These are phyloP conservation scores for Penicillium nordicum DNA, from an alignment of 2,329 filamentous ascomycete genomes.

Conservation along the genomic window DNA sequence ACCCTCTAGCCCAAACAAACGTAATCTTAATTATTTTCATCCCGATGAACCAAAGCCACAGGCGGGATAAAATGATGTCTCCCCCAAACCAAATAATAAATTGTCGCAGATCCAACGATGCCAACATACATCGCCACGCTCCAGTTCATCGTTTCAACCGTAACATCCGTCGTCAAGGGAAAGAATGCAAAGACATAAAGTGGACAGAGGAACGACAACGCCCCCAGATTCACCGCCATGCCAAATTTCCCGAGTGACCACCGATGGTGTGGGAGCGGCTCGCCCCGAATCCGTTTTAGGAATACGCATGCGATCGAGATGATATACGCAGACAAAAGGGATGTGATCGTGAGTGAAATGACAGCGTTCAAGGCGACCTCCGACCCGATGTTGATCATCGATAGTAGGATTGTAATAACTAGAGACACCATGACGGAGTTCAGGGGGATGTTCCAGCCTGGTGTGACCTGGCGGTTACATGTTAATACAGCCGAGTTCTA, in stretches of 20 bases:
- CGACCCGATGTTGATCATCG: slow-evolving; percentile 54
- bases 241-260: slow-evolving; percentile 48
- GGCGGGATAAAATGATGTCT: slow-evolving; percentile 42
- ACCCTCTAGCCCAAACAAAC: not conserved
- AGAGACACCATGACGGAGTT: slow-evolving; percentile 49
- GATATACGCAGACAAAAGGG: slow-evolving; percentile 44
- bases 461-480: slow-evolving; percentile 30
- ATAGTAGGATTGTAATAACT: slow-evolving; percentile 44
- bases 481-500: not conserved
- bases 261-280: slow-evolving; percentile 43
- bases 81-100: slow-evolving; percentile 44
- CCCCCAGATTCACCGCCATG: slow-evolving; percentile 42
- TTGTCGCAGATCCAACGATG: slow-evolving; percentile 42
- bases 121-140: slow-evolving; percentile 46
- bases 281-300: slow-evolving; percentile 42
- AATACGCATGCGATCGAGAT: slow-evolving; percentile 49
- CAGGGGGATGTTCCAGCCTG: slow-evolving; percentile 44
- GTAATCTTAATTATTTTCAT: slow-evolving; percentile 7
- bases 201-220: slow-evolving; percentile 39
- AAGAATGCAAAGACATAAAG: slow-evolving; percentile 48
- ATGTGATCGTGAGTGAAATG: slow-evolving; percentile 42
- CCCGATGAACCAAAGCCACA: slow-evolving; percentile 35
- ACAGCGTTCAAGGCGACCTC: slow-evolving; percentile 44
- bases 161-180: slow-evolving; percentile 35
- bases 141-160: slow-evolving; percentile 47